Conservation (phyloP, 2,329 filamentous ascomycete genomes). For the Huntiella abstrusa region DNA sequence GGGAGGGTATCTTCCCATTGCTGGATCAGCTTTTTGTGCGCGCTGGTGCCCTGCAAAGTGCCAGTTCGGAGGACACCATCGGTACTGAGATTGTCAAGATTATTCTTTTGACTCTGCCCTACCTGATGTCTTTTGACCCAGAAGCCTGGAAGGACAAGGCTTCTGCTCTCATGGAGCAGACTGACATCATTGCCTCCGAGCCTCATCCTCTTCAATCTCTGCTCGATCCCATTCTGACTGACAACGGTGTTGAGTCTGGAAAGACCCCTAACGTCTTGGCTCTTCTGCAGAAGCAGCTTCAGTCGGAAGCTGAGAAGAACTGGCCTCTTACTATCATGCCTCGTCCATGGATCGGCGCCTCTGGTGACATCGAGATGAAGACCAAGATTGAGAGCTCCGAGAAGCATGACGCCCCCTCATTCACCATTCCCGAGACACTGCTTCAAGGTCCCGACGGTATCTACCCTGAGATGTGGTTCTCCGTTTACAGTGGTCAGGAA, state of each 20-base stretch:
- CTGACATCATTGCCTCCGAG: slow-evolving; percentile 80
- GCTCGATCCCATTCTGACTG: slow-evolving; percentile 57
- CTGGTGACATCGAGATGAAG: slow-evolving; percentile 40
- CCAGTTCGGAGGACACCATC: slow-evolving; percentile 70
- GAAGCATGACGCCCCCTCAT: slow-evolving; percentile 61
- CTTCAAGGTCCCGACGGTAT: slow-evolving; percentile 55
- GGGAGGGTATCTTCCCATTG: slow-evolving; percentile 67
- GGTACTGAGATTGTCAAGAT: slow-evolving; percentile 87
- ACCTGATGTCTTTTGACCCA: slow-evolving; percentile 59
- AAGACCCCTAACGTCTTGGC: slow-evolving; percentile 53
- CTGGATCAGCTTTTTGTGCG: slow-evolving; percentile 79
- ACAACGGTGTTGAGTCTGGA: slow-evolving; percentile 41
- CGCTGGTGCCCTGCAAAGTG: slow-evolving; percentile 84
- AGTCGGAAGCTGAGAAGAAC: slow-evolving; percentile 50
- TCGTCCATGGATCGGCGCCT: slow-evolving; percentile 46
- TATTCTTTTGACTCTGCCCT: slow-evolving; percentile 85
- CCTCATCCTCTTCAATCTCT: slow-evolving; percentile 68
- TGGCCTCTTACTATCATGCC: slow-evolving; percentile 58
- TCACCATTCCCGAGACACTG: slow-evolving; percentile 59
- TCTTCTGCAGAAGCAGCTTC: slow-evolving; percentile 71
- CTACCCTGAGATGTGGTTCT: slow-evolving; percentile 87
- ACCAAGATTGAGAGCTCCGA: slow-evolving; percentile 38
- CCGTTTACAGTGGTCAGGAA: slow-evolving; percentile 75
- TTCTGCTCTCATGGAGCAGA: slow-evolving; percentile 70
- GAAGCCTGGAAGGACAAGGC: slow-evolving; percentile 55